Conservation (phyloP, 345 rosid species). For the Jatropha curcas region DNA sequence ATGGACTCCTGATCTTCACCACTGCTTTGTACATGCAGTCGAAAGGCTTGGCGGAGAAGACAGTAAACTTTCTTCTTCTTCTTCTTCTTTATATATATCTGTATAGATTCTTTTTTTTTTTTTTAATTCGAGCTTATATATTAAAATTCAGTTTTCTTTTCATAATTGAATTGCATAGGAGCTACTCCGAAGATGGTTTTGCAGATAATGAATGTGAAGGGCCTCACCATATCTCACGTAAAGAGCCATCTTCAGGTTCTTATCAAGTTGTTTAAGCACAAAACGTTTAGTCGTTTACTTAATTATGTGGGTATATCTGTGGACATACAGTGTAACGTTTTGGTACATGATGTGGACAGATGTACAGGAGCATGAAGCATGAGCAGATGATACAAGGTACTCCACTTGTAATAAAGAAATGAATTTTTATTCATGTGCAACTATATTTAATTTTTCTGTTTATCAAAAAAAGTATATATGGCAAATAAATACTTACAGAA, state of each 20-base stretch:
- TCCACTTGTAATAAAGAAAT: no score
- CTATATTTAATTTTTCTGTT: no score
- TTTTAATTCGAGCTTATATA: background rate
- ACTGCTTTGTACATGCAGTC: slow-evolving; percentile 61
- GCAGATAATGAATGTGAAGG: slow-evolving; percentile 62
- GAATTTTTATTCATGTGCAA: no score
- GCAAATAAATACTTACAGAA: no score
- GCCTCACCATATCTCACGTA: slow-evolving; percentile 67
- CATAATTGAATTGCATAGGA: slow-evolving; percentile 34
- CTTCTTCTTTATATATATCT: background rate
- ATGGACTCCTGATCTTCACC: slow-evolving; percentile 69
- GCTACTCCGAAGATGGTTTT: slow-evolving; percentile 76
- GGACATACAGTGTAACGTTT: background rate
- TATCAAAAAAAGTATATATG: no score
- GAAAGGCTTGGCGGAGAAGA: slow-evolving; percentile 67
- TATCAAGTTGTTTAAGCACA: background rate
- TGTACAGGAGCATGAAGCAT: slow-evolving; percentile 72
- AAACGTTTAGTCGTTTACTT: background rate
- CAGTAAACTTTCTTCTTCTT: slow-evolving; percentile 34
- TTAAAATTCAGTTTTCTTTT: no score
- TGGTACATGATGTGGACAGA: slow-evolving; percentile 37
- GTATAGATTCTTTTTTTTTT: background rate
- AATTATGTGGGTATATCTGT: background rate
- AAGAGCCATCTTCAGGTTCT: slow-evolving; percentile 85
- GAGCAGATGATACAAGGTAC: slow-evolving; percentile 62